Evolutionary conservation across 2,329 filamentous ascomycete genomes (phyloP).

Genomic region (Colletotrichum sublineola): DNA sequence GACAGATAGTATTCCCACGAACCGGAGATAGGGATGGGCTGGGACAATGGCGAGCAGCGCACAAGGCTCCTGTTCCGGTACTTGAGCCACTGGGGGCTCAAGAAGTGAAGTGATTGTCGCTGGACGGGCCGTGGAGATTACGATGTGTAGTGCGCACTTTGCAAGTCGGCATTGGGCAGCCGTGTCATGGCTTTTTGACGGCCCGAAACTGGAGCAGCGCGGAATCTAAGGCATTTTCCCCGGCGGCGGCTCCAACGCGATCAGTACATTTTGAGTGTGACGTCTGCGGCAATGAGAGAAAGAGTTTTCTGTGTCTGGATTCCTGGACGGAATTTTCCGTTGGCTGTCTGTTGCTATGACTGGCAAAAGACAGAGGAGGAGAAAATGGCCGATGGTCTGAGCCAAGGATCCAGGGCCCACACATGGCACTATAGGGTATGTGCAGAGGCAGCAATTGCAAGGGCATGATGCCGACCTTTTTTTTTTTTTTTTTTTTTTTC

Average conservation of each 20-base stretch:
- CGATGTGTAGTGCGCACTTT: background rate
- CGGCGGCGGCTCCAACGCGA: constrained; percentile 11
- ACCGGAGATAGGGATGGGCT: constrained; percentile 8
- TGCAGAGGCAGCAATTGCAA: background rate
- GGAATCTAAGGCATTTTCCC: constrained; percentile 6
- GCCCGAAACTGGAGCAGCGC: constrained; percentile 1
- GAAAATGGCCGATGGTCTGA: background rate
- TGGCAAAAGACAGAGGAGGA: background rate
- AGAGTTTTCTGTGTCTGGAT: background rate
- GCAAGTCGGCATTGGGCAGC: background rate
- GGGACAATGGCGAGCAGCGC: background rate
- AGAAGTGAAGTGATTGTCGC: background rate
- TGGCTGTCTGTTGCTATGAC: background rate
- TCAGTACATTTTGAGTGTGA: background rate
- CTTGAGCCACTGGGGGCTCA: background rate
- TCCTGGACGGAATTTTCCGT: background rate
- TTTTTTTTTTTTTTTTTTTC: too few relatives aligned
- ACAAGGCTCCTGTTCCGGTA: background rate
- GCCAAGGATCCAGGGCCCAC: background rate
- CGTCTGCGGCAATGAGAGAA: background rate
- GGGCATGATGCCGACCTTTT: constrained; percentile 2
- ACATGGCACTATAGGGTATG: background rate
- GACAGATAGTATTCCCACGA: constrained; percentile 8
- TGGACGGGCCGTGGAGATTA: background rate
- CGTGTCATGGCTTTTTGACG: background rate